phyloP scores from a whole-genome alignment of 2,329 filamentous ascomycete genomes.

The Mycosphaerella sp. region DNA sequence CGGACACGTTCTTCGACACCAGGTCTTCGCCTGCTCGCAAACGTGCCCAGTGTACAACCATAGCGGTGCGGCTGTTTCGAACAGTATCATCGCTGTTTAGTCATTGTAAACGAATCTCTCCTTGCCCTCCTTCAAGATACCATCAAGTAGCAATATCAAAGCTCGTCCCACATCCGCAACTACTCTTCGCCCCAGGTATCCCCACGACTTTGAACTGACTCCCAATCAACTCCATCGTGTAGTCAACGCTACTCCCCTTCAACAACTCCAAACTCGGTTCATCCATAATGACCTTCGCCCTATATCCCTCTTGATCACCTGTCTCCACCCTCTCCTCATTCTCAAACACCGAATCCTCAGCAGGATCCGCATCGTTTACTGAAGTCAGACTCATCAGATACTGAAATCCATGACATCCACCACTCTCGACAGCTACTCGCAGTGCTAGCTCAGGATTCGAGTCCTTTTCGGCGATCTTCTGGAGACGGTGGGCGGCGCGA shows the following conservation, averaged over 20 bases:
- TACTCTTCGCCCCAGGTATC: constrained; percentile 86
- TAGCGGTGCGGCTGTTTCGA: too few relatives aligned
- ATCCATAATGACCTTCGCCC: constrained; percentile 83
- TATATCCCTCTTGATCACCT: constrained; percentile 37
- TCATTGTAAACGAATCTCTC: neutral
- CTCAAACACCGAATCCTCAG: constrained; percentile 86
- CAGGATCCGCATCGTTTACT: constrained; percentile 50
- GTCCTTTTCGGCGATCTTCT: constrained; percentile 52
- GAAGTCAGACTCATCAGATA: constrained; percentile 84
- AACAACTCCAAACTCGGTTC: constrained; percentile 78
- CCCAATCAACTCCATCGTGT: constrained; percentile 89
- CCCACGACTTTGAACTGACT: constrained; percentile 95
- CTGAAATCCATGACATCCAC: constrained; percentile 96
- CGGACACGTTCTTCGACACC: too few relatives aligned
- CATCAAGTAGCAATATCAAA: constrained; percentile 69
- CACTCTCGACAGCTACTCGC: constrained; percentile 86
- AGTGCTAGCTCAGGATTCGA: constrained; percentile 73
- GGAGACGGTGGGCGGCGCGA: constrained; percentile 67
- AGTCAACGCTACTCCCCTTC: constrained; percentile 92
- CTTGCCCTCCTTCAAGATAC: neutral
- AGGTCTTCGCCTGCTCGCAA: too few relatives aligned
- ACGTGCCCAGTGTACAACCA: too few relatives aligned
- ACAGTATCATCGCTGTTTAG: too few relatives aligned
- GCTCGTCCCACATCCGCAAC: constrained; percentile 94
- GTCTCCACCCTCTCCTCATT: constrained; percentile 43